Percentiles rank a stretch among this genome's conserved stretches.
phyloP scores from a whole-genome alignment of 1,139 yeast species.

The Diutina rugosa region DNA sequence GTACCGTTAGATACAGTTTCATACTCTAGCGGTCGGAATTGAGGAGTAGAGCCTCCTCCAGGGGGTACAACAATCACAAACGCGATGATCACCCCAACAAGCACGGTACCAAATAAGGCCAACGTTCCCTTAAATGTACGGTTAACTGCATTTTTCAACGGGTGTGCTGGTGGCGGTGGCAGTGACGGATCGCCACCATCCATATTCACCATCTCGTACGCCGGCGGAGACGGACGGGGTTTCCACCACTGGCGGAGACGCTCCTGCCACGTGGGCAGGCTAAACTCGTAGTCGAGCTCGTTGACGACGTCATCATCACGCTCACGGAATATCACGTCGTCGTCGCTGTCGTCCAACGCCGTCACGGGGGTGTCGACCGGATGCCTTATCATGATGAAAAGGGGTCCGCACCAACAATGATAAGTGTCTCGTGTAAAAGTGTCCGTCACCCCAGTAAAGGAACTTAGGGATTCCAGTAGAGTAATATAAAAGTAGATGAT shows the following conservation, averaged over 20 bases:
- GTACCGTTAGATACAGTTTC: conserved; percentile 48
- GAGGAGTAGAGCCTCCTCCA: not conserved
- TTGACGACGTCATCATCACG: conserved; percentile 3
- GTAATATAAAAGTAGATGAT: too few species aligned
- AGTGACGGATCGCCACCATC: not conserved
- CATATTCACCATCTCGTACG: not conserved
- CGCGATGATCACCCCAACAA: conserved; percentile 2
- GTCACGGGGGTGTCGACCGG: conserved; percentile 46
- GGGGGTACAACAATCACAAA: conserved; percentile 2
- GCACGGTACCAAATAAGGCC: not conserved
- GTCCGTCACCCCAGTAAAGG: too few species aligned
- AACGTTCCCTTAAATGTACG: not conserved
- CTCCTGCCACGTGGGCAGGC: not conserved
- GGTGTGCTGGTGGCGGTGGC: not conserved
- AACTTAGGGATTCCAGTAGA: too few species aligned
- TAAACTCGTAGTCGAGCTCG: not conserved
- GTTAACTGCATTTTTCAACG: not conserved
- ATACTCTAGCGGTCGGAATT: conserved; percentile 10
- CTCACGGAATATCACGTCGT: conserved; percentile 23
- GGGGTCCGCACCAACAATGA: not conserved
- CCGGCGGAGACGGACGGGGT: not conserved
- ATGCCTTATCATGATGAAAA: conserved; percentile 10
- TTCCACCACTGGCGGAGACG: not conserved
- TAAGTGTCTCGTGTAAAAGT: too few species aligned
- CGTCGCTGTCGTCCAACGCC: conserved; percentile 41